Base-by-base conservation (phyloP, 1,139 yeast genomes). In the Yamadazyma epiphylla region DNA sequence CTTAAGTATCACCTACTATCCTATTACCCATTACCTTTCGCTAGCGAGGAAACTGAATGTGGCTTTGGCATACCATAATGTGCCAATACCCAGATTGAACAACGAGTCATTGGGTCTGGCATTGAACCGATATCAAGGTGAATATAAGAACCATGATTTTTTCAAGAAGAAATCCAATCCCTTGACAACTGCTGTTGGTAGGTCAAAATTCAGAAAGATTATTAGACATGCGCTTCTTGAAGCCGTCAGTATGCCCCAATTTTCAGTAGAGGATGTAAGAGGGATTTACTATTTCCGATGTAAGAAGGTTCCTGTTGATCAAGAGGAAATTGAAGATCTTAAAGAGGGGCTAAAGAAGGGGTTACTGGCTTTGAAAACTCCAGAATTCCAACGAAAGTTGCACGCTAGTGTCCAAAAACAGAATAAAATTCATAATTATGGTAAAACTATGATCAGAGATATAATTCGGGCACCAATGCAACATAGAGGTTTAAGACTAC, bases 241-340 rank as follows among this genome's bases (percentile, higher is more conserved):
- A 6, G 40, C 58, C 5, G 4, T 37, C 4, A 14, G 8, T 7
- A 26, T 20, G 10, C 13, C 26, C 5, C 25, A 36, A 4, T 20
- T 30, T 10, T 29, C 25, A 8, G 23, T 31, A 11, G 36, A 33
- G 2, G 44, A 32, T 13, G 56, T 61, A 3, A 43, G 58, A n/a
- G 74, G 74, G 1, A 45, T 74, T 5, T 81, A 71, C 42, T 51
- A 60, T 24, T 63, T 72, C 34, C 44, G 51, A 8, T 47, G 67
- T 13, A 35, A 39, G 6, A 42, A 56, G 10, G 60, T 65, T 4
- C 81, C 84, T 0, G 53, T 55, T 0, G 37, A 39, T 5, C 45
- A 46, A 1, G 38, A 42, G 1, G 74, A 70, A 14, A 28, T 10
- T 8, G 12, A 24, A 14, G 5, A 7, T 7, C 10, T 7, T 13